Evolutionary conservation across 805 yeast genomes (phyloP).

Genomic region (Metschnikowia lunata): DNA sequence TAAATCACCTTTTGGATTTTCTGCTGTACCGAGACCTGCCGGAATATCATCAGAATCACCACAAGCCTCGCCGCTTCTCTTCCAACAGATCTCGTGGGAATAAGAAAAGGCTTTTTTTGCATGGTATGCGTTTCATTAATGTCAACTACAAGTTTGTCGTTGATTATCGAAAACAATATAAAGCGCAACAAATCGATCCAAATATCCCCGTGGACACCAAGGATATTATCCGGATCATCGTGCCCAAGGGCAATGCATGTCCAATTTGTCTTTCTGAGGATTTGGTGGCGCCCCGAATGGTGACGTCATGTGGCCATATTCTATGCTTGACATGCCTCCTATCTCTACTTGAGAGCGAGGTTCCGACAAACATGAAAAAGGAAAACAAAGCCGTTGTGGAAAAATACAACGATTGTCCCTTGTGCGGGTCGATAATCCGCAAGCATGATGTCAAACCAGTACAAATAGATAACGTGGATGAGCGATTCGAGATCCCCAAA

Average conservation of each 20-base stretch:
- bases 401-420: constrained; percentile 70
- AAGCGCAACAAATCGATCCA: constrained; percentile 64
- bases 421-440: constrained; percentile 58
- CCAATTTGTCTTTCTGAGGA: constrained; percentile 87
- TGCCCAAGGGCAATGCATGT: constrained; percentile 72
- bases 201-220: constrained; percentile 63
- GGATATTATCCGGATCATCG: constrained; percentile 66
- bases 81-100: constrained; percentile 10
- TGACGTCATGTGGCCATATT: constrained; percentile 83
- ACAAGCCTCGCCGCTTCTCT: constrained; percentile 10
- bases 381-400: constrained; percentile 35
- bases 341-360: constrained; percentile 58
- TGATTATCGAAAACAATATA: constrained; percentile 54
- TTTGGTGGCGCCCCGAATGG: constrained; percentile 92
- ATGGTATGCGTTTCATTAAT: constrained; percentile 70
- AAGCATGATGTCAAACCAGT: constrained; percentile 66
- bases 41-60: constrained; percentile 24
- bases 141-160: constrained; percentile 82
- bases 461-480: constrained; percentile 43
- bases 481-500: constrained; percentile 54
- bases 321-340: constrained; percentile 81
- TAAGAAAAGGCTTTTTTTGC: constrained; percentile 39
- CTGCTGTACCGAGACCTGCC: constrained; percentile 39
- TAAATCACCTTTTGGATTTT: constrained; percentile 65
- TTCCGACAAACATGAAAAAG: constrained; percentile 35